Evolutionary conservation across 441 rosid species (phyloP).

Genomic region (Macaranga tanarius): DNA sequence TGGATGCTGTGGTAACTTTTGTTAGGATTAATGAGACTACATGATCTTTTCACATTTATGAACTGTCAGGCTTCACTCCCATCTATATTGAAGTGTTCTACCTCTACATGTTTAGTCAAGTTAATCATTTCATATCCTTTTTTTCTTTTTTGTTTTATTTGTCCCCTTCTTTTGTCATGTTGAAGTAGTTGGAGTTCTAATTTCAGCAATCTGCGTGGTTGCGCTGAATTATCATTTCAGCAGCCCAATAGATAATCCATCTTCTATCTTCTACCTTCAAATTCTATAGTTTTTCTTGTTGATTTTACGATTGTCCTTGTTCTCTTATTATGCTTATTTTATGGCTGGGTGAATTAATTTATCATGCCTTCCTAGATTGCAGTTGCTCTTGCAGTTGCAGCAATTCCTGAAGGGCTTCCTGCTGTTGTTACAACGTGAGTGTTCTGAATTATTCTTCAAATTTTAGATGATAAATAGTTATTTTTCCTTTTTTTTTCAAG

Average conservation of each 20-base stretch:
- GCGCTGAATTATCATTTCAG: neutral
- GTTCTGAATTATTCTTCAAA: slow-evolving; percentile 22
- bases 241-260: neutral
- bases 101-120: neutral
- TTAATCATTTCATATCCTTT: neutral
- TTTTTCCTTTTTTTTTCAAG: neutral
- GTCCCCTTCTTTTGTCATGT: no score
- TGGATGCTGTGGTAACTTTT: neutral
- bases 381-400: slow-evolving; percentile 99
- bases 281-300: neutral
- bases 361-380: slow-evolving; percentile 73
- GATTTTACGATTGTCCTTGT: neutral
- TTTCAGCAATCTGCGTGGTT: neutral
- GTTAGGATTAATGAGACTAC: neutral
- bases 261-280: neutral
- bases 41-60: neutral
- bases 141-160: no score
- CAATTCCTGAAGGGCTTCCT: slow-evolving; percentile 99
- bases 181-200: neutral
- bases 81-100: neutral
- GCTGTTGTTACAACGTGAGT: slow-evolving; percentile 99
- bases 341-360: slow-evolving; percentile 20
- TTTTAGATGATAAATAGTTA: neutral
- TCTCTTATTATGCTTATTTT: neutral
- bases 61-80: neutral